A percentile compares a stretch with the other conserved stretches of the same genome.
These are phyloP conservation scores for Citeromyces matritensis DNA, from an alignment of 805 yeast species.

Conservation along the genomic window DNA sequence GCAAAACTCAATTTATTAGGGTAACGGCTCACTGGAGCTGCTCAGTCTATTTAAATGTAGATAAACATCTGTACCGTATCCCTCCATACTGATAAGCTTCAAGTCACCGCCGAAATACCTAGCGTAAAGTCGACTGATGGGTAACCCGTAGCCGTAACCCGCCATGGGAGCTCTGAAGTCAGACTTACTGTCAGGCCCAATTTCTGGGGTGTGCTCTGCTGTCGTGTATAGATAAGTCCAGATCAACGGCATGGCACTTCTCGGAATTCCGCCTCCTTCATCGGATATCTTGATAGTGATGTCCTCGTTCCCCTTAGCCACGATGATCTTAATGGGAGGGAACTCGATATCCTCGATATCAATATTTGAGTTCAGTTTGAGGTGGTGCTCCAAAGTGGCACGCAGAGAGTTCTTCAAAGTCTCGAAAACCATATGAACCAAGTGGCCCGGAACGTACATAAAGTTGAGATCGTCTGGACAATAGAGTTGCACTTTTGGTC, in stretches of 20 bases:
- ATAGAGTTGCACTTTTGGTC: conserved; percentile 69
- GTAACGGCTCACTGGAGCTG: conserved; percentile 57
- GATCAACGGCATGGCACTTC: conserved; percentile 68
- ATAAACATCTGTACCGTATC: conserved; percentile 88
- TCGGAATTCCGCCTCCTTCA: conserved; percentile 89
- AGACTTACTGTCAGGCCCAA: conserved; percentile 41
- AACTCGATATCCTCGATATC: conserved; percentile 49
- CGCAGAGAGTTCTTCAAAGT: conserved; percentile 75
- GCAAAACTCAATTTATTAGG: conserved; percentile 15
- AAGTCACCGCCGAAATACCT: conserved; percentile 86
- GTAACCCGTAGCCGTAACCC: conserved; percentile 86
- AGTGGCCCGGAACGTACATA: conserved; percentile 89
- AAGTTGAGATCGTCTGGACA: conserved; percentile 66
- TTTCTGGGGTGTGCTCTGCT: conserved; percentile 54
- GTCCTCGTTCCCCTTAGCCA: conserved; percentile 81
- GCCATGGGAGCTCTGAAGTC: conserved; percentile 87
- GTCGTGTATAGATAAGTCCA: conserved; percentile 92
- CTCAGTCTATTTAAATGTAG: conserved; percentile 71
- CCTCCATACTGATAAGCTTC: conserved; percentile 81
- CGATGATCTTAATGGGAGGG: conserved; percentile 78
- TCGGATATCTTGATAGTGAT: conserved; percentile 83
- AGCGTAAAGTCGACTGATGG: conserved; percentile 74
- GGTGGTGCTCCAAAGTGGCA: conserved; percentile 77
- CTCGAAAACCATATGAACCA: conserved; percentile 84
- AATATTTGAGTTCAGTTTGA: conserved; percentile 33